Evolutionary conservation across 106 monocot species (phyloP).

Genomic region (Vanilla planifolia): DNA sequence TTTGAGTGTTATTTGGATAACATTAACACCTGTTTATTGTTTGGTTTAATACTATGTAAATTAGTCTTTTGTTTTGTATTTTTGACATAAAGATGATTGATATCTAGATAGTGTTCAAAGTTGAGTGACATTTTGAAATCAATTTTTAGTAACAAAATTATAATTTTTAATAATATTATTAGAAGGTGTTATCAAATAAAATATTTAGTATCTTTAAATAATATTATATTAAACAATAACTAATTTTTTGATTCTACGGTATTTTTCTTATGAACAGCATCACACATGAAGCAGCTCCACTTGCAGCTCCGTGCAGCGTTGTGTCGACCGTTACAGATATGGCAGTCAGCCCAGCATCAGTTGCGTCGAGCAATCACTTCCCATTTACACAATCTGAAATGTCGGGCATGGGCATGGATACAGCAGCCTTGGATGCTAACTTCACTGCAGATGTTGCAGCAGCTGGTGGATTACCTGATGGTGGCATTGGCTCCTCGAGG

Average conservation of each 20-base stretch:
- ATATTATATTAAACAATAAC: no score
- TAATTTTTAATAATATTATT: no score
- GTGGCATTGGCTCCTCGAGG: conserved; percentile 66
- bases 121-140: no score
- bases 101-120: no score
- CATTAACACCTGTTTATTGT: no score
- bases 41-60: no score
- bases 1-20: no score
- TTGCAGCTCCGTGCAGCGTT: conserved; percentile 31
- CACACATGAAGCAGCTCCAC: conserved; percentile 19
- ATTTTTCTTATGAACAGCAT: conserved; percentile 37
- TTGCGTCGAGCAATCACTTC: conserved; percentile 76
- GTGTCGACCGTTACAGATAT: conserved; percentile 69
- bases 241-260: conserved; percentile 11
- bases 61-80: no score
- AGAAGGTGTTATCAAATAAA: no score
- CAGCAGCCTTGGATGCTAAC: conserved; percentile 50
- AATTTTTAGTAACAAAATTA: no score
- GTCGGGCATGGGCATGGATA: conserved; percentile 77
- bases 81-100: no score
- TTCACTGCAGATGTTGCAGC: conserved; percentile 50
- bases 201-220: no score
- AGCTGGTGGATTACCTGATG: conserved; percentile 45
- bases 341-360: conserved; percentile 78
- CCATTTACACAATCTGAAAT: conserved; percentile 80